A percentile compares a stretch with the other conserved stretches of the same genome.
Evolutionary conservation across 345 rosid species (phyloP).

Genomic region (Psidium guajava): DNA sequence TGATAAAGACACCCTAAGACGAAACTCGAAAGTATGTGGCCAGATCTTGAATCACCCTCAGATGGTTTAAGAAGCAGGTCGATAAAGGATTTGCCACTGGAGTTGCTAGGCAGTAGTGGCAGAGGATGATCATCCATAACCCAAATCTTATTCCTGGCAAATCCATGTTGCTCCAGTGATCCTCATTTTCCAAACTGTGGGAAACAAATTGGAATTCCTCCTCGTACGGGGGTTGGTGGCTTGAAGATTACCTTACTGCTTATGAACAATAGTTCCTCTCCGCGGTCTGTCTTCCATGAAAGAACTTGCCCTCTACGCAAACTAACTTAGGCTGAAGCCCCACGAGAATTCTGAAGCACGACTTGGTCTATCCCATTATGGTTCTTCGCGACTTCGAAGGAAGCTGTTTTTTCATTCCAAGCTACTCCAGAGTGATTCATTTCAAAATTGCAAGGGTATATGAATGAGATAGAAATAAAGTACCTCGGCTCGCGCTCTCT

Average conservation of each 20-base stretch:
- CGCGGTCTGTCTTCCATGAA: slow-evolving; percentile 83
- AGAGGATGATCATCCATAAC: slow-evolving; percentile 67
- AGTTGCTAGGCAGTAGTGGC: slow-evolving; percentile 33
- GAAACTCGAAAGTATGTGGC: slow-evolving; percentile 94
- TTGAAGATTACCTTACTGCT: slow-evolving; percentile 75
- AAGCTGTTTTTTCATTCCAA: no score
- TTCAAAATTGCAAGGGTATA: no score
- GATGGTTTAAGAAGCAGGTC: slow-evolving; percentile 74
- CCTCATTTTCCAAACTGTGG: slow-evolving; percentile 94
- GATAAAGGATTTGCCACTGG: slow-evolving; percentile 37
- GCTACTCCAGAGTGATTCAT: no score
- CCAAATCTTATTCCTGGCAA: slow-evolving; percentile 89
- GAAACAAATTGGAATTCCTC: slow-evolving; percentile 91
- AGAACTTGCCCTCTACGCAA: slow-evolving; percentile 90
- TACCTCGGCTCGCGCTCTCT: no score
- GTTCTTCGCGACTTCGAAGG: no score
- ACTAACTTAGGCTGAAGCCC: no score
- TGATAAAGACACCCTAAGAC: slow-evolving; percentile 61
- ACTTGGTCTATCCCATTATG: no score
- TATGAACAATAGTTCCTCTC: slow-evolving; percentile 75
- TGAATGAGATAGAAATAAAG: no score
- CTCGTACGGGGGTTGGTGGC: slow-evolving; percentile 76
- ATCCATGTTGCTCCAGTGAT: slow-evolving; percentile 79
- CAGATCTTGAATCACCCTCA: slow-evolving; percentile 79
- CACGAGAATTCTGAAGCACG: no score